Base-by-base conservation (phyloP, 2,329 filamentous ascomycete genomes). In the Fusarium lyarnte region DNA sequence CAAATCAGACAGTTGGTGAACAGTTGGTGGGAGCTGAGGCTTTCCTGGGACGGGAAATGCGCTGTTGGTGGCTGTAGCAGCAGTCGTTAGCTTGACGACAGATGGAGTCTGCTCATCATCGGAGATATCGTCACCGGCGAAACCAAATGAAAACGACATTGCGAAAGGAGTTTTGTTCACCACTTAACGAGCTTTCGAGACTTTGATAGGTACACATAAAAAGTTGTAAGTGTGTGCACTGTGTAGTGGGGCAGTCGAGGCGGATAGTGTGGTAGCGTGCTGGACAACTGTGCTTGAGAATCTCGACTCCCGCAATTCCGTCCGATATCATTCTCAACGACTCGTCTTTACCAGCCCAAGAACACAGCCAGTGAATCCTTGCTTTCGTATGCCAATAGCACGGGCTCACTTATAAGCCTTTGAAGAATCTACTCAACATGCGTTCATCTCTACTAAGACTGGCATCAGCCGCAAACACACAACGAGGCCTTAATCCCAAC, bases 1-100 rank as follows among this genome's bases (percentile, higher is more conserved):
- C 79, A 92, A 85, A 7, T 82, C 77, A 23, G 81, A 76, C 36
- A 91, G 76, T 60, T 83, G 80, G 79, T 91, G 89, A 53, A 79
- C 79, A n/a, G 81, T 82, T 13, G 89, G 84, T 14, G 86, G 85
- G 8, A 92, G 85, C 58, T 90, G 85, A 61, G 89, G 86, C 72
- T 90, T 89, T 65, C 89, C 89, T 52, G 86, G 82, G 29, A 91
- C 86, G 9, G 90, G 90, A 74, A 92, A 92, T 21, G 90, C 90
- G 70, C 66, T 66, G 60, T 5, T 47, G 36, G 79, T 63, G 77
- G 75, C 58, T 69, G 58, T 74, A 33, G 76, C 60, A 52, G 78
- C 47, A 25, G 76, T 78, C 70, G 75, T 69, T 63, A 72, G 29
- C 29, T 69, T 53, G 52, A 69, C 53, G 42, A 36, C 51, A 25